phyloP scores from a whole-genome alignment of 2,329 filamentous ascomycete species.

The Pseudovirgaria hyperparasitica region DNA sequence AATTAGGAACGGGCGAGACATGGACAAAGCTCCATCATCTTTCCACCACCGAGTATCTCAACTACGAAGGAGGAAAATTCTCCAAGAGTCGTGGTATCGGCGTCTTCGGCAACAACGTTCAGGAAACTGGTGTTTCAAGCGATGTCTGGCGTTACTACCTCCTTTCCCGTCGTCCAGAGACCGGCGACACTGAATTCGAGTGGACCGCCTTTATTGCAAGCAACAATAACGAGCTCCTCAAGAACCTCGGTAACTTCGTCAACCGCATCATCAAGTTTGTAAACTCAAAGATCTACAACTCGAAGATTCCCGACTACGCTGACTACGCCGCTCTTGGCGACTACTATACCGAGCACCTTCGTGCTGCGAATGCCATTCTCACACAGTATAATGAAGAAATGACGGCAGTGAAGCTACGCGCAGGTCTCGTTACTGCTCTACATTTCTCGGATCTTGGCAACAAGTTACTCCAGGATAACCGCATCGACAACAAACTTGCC shows the following conservation, averaged over 20 bases:
- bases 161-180: slow-evolving; percentile 72
- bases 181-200: slow-evolving; percentile 77
- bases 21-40: slow-evolving; percentile 88
- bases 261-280: slow-evolving; percentile 53
- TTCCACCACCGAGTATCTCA: slow-evolving; percentile 64
- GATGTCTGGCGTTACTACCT: slow-evolving; percentile 95
- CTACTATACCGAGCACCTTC: slow-evolving; percentile 33
- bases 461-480: slow-evolving; percentile 44
- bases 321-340: slow-evolving; percentile 37
- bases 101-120: slow-evolving; percentile 82
- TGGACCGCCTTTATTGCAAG: slow-evolving; percentile 71
- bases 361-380: slow-evolving; percentile 54
- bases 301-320: slow-evolving; percentile 53
- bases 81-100: slow-evolving; percentile 82
- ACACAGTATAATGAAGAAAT: slow-evolving; percentile 54
- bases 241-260: slow-evolving; percentile 52
- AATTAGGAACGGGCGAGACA: slow-evolving; percentile 69
- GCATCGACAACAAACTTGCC: slow-evolving; percentile 49
- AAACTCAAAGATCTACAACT: slow-evolving; percentile 58
- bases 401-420: slow-evolving; percentile 58
- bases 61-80: slow-evolving; percentile 60
- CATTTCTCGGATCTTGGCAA: slow-evolving; percentile 52
- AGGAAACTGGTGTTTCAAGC: slow-evolving; percentile 69
- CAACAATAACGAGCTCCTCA: slow-evolving; percentile 83
- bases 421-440: slow-evolving; percentile 52